phyloP scores from a whole-genome alignment of 2,329 filamentous ascomycete genomes.

The Trichoderma lentiforme region DNA sequence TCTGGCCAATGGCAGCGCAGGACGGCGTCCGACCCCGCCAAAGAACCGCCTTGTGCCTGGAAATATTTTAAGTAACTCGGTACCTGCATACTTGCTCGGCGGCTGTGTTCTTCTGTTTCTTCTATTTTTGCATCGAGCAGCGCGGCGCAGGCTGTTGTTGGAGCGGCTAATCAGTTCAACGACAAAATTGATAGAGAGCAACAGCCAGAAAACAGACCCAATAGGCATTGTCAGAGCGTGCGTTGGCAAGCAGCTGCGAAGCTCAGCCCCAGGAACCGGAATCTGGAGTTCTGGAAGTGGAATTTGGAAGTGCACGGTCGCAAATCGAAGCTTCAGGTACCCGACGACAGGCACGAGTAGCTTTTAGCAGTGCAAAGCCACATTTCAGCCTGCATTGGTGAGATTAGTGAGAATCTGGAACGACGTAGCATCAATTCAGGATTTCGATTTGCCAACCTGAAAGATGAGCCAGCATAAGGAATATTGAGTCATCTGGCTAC shows the following conservation, averaged over 20 bases:
- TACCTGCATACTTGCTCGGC: not conserved
- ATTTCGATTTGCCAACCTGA: not conserved
- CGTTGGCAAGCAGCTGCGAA: not conserved
- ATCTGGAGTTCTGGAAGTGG: not conserved
- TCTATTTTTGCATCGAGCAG: not conserved
- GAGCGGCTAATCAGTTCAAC: not conserved
- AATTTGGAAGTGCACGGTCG: not conserved
- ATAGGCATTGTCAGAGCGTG: not conserved
- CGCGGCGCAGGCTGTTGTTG: not conserved
- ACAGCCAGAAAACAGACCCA: not conserved
- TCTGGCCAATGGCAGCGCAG: not conserved
- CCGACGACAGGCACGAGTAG: not conserved
- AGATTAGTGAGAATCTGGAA: not conserved
- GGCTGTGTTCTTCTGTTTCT: not conserved
- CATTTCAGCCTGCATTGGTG: not conserved
- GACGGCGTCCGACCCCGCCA: not conserved
- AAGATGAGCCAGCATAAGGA: not conserved
- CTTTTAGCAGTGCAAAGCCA: not conserved
- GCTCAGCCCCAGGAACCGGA: slow-evolving; percentile 1
- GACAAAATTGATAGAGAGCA: not conserved
- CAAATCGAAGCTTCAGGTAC: not conserved
- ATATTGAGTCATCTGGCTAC: not conserved
- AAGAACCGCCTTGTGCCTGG: slow-evolving; percentile 12
- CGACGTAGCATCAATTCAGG: not conserved
- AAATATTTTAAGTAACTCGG: not conserved